Evolutionary conservation across 371 early-diverging fungal genomes (phyloP).

Genomic region (Haplosporangium sp.): DNA sequence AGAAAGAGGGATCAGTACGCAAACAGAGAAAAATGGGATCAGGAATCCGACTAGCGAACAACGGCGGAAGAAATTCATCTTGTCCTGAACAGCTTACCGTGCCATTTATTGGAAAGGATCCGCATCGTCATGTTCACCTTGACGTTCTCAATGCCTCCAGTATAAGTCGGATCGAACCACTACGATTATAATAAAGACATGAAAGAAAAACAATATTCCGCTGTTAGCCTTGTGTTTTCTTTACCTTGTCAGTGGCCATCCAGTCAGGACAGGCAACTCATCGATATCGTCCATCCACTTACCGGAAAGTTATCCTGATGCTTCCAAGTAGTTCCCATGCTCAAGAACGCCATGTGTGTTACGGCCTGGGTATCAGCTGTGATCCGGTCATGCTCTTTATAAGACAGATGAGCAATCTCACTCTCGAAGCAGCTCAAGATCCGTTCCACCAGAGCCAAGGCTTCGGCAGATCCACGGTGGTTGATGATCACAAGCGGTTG

Average conservation of each 20-base stretch:
- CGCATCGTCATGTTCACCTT: slow-evolving; percentile 92
- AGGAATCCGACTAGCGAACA: too few species aligned
- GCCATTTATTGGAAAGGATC: slow-evolving; percentile 96
- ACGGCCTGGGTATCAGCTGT: slow-evolving; percentile 98
- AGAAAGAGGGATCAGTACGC: too few species aligned
- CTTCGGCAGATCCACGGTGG: slow-evolving; percentile 74
- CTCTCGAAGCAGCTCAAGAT: slow-evolving; percentile 83
- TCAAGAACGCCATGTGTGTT: slow-evolving; percentile 94
- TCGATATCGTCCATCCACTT: slow-evolving; percentile 32
- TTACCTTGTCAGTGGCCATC: background rate
- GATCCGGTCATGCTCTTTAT: slow-evolving; percentile 91
- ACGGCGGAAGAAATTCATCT: background rate
- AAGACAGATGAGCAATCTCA: slow-evolving; percentile 80
- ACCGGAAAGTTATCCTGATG: slow-evolving; percentile 83
- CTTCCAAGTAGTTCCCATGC: slow-evolving; percentile 97
- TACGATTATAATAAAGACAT: slow-evolving; percentile 24
- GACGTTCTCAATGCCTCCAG: slow-evolving; percentile 96
- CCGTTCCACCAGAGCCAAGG: slow-evolving; percentile 67
- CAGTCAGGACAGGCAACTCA: background rate
- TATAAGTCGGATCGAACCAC: slow-evolving; percentile 90
- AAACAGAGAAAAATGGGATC: background rate
- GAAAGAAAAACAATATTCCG: background rate
- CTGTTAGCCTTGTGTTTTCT: background rate
- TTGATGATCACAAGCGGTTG: slow-evolving; percentile 91
- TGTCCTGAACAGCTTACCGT: slow-evolving; percentile 60